Evolutionary conservation across 2,329 filamentous ascomycete genomes (phyloP), one percentile per base, ranked within the genome.

Genomic region (Nemania diffusa): DNA sequence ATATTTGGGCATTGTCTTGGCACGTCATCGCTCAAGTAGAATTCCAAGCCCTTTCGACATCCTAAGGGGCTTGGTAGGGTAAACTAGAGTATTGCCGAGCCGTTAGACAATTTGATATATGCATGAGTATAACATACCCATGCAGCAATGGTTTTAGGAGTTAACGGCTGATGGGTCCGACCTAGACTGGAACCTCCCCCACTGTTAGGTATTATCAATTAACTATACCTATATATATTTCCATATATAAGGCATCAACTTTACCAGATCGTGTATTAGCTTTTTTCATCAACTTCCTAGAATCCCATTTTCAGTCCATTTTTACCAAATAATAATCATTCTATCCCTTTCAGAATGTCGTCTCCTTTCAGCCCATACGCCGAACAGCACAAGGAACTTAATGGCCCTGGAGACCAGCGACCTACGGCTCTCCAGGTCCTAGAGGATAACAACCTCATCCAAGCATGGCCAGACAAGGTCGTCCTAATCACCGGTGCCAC

Each of bases 401-500:
- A 67, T 3, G 81, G 80, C 0, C 76, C 79, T 1, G 80, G 80
- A 1, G 81, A 83, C 66, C 71, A 74, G 27, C 77, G 80, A 2
- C 81, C 81, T 15, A 83, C 81, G 1, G 81, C 81, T 3, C 57
- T 80, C 0, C 76, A 81, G 56, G 78, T 83, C 40, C 65, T 83
- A 55, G 64, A 77, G 29, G 80, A 83, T 58, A 78, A 82, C 27
- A 61, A 69, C 11, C 71, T 73, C 44, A 68, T 76, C 7, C 77
- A 76, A 52, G 79, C 74, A 22, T 76, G 81, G 32, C 58, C 65
- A 1, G 79, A 74, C 53, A 81, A 81, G 67, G 78, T 80, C 15
- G 74, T 81, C 7, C 66, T 85, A 20, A 79, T 85, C 62, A 85
- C 83, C 0, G 83, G 83, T 4, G 74, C 73, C 3, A 79, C 80